A percentile compares a stretch with the other conserved stretches of the same genome.
phyloP scores from a whole-genome alignment of 2,329 filamentous ascomycete species.

The Neofusicoccum sp. region DNA sequence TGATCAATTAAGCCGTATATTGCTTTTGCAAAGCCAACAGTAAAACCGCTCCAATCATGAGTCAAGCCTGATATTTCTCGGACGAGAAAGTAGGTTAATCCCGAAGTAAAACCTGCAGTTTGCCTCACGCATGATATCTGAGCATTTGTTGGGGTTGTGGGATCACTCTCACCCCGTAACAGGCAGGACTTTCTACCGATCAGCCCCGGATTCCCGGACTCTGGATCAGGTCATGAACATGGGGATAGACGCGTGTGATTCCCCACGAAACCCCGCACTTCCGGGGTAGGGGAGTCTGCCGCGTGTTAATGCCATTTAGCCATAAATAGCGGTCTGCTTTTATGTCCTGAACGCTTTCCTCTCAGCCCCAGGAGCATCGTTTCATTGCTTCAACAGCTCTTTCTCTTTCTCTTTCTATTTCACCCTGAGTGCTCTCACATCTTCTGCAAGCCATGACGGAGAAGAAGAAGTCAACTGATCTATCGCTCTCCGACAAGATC shows the following conservation, averaged over 20 bases:
- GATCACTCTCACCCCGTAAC: not conserved
- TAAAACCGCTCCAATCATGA: no score
- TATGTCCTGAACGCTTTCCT: not conserved
- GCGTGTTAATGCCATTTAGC: not conserved
- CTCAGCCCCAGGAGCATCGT: no score
- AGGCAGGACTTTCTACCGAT: slow-evolving; percentile 1
- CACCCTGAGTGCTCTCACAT: not conserved
- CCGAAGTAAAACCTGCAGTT: not conserved
- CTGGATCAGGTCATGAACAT: not conserved
- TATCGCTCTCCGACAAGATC: not conserved
- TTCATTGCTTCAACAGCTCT: not conserved
- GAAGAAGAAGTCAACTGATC: not conserved
- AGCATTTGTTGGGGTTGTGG: not conserved
- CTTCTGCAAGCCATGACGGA: not conserved
- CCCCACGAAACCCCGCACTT: not conserved
- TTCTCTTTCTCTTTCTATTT: not conserved
- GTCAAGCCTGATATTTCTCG: no score
- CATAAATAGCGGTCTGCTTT: not conserved
- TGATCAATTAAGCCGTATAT: no score
- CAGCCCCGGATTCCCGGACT: not conserved
- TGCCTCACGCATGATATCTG: not conserved
- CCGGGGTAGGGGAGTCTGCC: not conserved
- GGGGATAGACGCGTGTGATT: not conserved
- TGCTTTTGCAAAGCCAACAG: no score
- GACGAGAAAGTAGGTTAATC: not conserved